phyloP scores from a whole-genome alignment of 768 basidiomycete species.

The Cubamyces sp. region DNA sequence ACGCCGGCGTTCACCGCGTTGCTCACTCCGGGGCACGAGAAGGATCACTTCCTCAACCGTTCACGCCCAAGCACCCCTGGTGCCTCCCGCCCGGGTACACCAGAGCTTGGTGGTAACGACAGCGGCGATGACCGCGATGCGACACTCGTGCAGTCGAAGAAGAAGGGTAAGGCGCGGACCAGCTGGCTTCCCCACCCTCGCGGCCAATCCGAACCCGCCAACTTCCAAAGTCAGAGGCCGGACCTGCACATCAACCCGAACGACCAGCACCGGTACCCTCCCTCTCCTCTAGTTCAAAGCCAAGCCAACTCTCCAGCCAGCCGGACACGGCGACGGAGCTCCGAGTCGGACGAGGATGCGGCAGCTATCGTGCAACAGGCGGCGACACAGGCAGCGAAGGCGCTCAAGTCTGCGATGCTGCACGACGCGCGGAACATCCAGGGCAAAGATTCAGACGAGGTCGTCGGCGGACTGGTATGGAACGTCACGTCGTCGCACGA shows the following conservation, averaged over 20 bases:
- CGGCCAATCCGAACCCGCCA: slow-evolving; percentile 23
- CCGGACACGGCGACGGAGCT: not conserved
- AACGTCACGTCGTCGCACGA: slow-evolving; percentile 61
- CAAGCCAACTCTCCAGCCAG: slow-evolving; percentile 2
- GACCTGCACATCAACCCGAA: slow-evolving; percentile 9
- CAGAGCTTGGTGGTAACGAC: slow-evolving; percentile 22
- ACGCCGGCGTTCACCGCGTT: slow-evolving; percentile 41
- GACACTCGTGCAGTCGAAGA: slow-evolving; percentile 33
- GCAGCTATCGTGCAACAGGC: slow-evolving; percentile 45
- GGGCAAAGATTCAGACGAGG: slow-evolving; percentile 48
- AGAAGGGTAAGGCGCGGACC: slow-evolving; percentile 34
- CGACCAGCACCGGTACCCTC: slow-evolving; percentile 49
- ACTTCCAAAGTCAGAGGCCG: slow-evolving; percentile 3
- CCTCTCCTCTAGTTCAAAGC: slow-evolving; percentile 29
- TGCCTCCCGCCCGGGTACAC: slow-evolving; percentile 30
- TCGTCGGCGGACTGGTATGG: slow-evolving; percentile 48
- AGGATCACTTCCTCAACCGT: slow-evolving; percentile 46
- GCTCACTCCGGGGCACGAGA: slow-evolving; percentile 46
- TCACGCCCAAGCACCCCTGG: slow-evolving; percentile 30
- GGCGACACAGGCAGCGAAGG: slow-evolving; percentile 57
- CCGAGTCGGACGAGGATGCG: slow-evolving; percentile 38
- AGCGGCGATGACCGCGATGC: slow-evolving; percentile 38
- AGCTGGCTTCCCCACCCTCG: slow-evolving; percentile 14
- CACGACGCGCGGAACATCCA: slow-evolving; percentile 77
- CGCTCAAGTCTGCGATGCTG: slow-evolving; percentile 66